Conservation (phyloP, 805 yeast species). For the Ascoidea asiatica region DNA sequence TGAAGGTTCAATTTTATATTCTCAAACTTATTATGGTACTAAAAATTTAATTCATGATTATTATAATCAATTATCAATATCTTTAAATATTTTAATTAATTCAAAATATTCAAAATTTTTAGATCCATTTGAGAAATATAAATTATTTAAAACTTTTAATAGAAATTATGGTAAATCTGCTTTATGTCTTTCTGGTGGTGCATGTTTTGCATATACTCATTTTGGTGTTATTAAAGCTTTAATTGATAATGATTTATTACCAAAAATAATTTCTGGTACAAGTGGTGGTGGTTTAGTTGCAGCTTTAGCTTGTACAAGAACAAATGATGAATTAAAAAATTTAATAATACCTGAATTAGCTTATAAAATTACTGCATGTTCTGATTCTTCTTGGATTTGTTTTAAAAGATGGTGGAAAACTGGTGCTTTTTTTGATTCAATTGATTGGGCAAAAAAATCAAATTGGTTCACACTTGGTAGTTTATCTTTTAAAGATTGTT, state of each 20-base stretch:
- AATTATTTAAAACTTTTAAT: slow-evolving; percentile 41
- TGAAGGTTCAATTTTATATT: slow-evolving; percentile 56
- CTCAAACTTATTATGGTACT: slow-evolving; percentile 68
- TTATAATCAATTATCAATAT: slow-evolving; percentile 34
- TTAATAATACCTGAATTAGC: slow-evolving; percentile 51
- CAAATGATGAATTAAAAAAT: slow-evolving; percentile 47
- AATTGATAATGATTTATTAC: slow-evolving; percentile 51
- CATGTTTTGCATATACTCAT: slow-evolving; percentile 65
- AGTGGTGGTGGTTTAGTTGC: slow-evolving; percentile 76
- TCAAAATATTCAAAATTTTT: slow-evolving; percentile 23
- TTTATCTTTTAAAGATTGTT: slow-evolving; percentile 58
- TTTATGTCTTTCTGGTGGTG: slow-evolving; percentile 66
- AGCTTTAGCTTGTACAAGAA: slow-evolving; percentile 55
- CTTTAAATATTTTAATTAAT: slow-evolving; percentile 29
- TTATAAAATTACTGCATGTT: slow-evolving; percentile 53
- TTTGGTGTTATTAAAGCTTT: slow-evolving; percentile 66
- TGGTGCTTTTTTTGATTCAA: slow-evolving; percentile 68
- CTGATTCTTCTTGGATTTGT: slow-evolving; percentile 46
- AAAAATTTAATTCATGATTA: slow-evolving; percentile 44
- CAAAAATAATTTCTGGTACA: slow-evolving; percentile 62
- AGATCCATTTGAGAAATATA: slow-evolving; percentile 26
- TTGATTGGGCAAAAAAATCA: slow-evolving; percentile 58
- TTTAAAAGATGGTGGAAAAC: slow-evolving; percentile 58
- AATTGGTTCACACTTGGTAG: slow-evolving; percentile 65
- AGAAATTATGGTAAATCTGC: slow-evolving; percentile 64